phyloP scores from a whole-genome alignment of 768 basidiomycete species.

The Macrolepiota albuminosa region DNA sequence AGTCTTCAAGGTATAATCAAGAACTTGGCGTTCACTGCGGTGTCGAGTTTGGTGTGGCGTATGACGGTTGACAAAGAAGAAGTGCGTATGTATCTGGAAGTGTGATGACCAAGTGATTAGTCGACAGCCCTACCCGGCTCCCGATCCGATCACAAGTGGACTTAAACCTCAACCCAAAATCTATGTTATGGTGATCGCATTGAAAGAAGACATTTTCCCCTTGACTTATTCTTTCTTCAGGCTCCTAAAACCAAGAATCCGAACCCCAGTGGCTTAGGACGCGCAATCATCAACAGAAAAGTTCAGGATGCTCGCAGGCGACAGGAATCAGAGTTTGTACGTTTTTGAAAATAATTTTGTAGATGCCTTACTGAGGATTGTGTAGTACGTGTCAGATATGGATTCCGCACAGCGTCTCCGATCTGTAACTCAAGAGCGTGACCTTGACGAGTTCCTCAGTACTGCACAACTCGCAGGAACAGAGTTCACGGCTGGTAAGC shows the following conservation, averaged over 20 bases:
- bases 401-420: conserved; percentile 66
- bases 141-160: not conserved
- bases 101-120: not conserved
- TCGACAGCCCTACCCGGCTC: too few relatives aligned
- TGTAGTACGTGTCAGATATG: conserved; percentile 73
- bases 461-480: conserved; percentile 93
- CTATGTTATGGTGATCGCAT: not conserved
- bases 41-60: not conserved
- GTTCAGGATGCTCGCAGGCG: conserved; percentile 65
- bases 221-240: conserved; percentile 23
- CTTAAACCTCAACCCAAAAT: not conserved
- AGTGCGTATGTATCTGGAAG: not conserved
- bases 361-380: conserved; percentile 1
- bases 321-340: conserved; percentile 64
- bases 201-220: not conserved
- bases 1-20: not conserved
- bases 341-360: conserved; percentile 17
- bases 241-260: conserved; percentile 54
- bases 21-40: not conserved
- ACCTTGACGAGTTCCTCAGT: conserved; percentile 93
- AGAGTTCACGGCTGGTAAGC: conserved; percentile 91
- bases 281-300: conserved; percentile 92
- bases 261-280: conserved; percentile 82
- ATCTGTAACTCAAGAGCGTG: conserved; percentile 93
- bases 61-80: not conserved